Evolutionary conservation across 352 stramenopile genomes (phyloP), one percentile per base, ranked within the genome.

Genomic region (Globisporangium perplexum): DNA sequence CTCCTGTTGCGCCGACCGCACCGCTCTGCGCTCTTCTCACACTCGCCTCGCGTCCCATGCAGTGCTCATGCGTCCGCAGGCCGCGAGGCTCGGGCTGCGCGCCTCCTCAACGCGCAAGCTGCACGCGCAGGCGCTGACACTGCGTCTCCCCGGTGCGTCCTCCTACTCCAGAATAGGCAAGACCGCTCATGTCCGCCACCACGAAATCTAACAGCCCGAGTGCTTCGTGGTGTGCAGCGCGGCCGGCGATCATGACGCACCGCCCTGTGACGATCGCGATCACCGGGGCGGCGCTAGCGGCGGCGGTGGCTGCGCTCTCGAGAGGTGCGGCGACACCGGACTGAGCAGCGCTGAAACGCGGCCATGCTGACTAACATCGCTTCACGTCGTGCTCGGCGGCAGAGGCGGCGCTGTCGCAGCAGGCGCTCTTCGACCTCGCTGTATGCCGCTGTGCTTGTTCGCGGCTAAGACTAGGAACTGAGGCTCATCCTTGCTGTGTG

Each of bases 341-440:
- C 7, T 28, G 24, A 7, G 33, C 6, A 23, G 35, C 33, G 46
- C n/a, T 31, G 11, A 43, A 47, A 12, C 14, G 35, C 49, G 17
- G n/a, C 4, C 26, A 22, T 35, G 4, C 45, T 44, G 47, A 22
- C 7, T 26, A 14, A 28, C 7, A 17, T 42, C 24, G 30, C 28
- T 26, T n/a, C n/a, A 4, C 10, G 42, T 36, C 20, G 8, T 23
- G 10, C 41, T 22, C 20, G 41, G 7, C 4, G 22, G 31, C 43
- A 69, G 65, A 72, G 46, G 55, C 52, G 36, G 72, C 76, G 26
- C 57, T 86, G 31, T 88, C 76, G 50, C 60, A 90, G 48, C 57
- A 74, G 46, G 48, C 72, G 8, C 62, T 72, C 15, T 71, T 79
- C 42, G 47, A 75, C 23, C 59, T 66, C 11, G 62, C 68, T 39